Evolutionary conservation across 164 flowering plant genomes (phyloP).

Genomic region (Liriodendron chinense): DNA sequence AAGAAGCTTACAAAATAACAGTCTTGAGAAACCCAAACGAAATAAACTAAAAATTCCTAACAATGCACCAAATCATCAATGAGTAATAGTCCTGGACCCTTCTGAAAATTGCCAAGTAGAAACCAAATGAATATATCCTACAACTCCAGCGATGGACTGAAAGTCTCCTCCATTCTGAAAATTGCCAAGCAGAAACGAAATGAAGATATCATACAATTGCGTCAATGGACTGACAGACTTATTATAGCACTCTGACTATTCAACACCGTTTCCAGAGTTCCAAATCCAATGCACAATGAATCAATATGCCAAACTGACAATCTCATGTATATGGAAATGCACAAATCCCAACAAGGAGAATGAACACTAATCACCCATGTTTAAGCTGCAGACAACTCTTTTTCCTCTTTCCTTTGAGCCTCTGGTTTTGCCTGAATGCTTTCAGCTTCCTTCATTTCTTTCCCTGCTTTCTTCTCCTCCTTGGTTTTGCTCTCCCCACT

Average conservation of each 20-base stretch:
- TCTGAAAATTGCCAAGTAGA: neutral
- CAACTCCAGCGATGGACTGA: neutral
- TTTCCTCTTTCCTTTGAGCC: constrained; percentile 15
- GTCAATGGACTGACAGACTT: neutral
- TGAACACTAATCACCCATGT: neutral
- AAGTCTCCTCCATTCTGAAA: neutral
- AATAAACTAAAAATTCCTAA: too few relatives aligned
- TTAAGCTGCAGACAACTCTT: neutral
- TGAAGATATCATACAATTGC: neutral
- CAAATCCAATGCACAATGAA: neutral
- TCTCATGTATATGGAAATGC: too few relatives aligned
- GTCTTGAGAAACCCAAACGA: too few relatives aligned
- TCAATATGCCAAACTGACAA: too few relatives aligned
- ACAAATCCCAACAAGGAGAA: neutral
- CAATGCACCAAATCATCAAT: too few relatives aligned
- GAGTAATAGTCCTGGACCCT: neutral
- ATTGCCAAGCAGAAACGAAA: neutral
- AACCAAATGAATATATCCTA: neutral
- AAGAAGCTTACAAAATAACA: too few relatives aligned
- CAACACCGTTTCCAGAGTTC: neutral
- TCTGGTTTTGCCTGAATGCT: constrained; percentile 8
- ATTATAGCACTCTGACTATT: neutral
- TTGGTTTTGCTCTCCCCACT: constrained; percentile 16
- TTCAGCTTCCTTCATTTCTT: neutral
- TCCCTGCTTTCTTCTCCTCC: neutral